Evolutionary conservation across 2,329 filamentous ascomycete species (phyloP).

Genomic region (Fusarium lateritium): DNA sequence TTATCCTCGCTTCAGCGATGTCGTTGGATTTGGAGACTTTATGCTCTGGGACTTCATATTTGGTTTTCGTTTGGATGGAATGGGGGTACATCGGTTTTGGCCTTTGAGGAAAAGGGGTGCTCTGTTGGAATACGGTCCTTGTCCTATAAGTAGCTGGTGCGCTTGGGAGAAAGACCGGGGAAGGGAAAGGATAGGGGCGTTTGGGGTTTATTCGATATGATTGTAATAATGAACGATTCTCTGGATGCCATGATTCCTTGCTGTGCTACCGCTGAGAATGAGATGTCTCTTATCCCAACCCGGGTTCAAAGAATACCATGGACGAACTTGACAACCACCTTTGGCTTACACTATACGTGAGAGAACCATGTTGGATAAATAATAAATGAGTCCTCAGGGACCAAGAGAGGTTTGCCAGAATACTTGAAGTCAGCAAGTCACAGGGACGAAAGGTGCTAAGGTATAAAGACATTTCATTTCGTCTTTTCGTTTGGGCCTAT

Average conservation of each 20-base stretch:
- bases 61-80: constrained; percentile 1
- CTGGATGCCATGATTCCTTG: neutral
- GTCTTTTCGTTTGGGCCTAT: constrained; percentile 17
- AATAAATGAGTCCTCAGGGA: too few species aligned
- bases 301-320: too few species aligned
- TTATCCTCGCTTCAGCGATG: neutral
- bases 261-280: neutral
- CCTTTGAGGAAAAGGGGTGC: neutral
- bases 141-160: constrained; percentile 8
- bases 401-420: neutral
- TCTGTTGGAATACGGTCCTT: constrained; percentile 20
- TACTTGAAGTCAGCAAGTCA: neutral
- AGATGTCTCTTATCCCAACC: too few species aligned
- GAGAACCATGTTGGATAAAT: neutral
- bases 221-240: constrained; percentile 27
- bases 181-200: constrained; percentile 21
- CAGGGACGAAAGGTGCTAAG: neutral
- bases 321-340: too few species aligned
- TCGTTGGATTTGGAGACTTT: constrained; percentile 17
- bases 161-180: neutral
- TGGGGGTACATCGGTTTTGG: constrained; percentile 7
- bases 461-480: constrained; percentile 9
- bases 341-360: neutral
- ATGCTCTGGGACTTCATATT: constrained; percentile 14
- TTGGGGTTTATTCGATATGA: constrained; percentile 15